Percentiles rank a stretch among this genome's conserved stretches.
Evolutionary conservation across 345 rosid species (phyloP).

Genomic region (Laguncularia racemosa): DNA sequence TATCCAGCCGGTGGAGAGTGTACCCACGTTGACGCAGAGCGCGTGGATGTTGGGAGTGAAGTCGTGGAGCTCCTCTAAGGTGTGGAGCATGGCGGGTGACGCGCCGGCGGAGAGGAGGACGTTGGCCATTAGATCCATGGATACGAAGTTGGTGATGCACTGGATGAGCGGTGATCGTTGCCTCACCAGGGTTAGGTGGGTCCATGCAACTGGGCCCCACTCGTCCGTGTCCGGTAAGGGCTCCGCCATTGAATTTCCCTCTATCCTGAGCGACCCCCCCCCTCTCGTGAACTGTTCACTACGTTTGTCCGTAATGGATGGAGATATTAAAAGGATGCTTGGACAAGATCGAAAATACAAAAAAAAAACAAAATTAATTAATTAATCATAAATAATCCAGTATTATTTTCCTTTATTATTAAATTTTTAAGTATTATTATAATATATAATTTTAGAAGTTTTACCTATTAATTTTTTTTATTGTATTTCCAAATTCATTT

Average conservation of each 20-base stretch:
- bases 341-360: too few relatives aligned
- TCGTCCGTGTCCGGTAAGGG: not conserved
- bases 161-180: conserved; percentile 60
- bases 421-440: too few relatives aligned
- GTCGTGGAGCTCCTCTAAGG: conserved; percentile 56
- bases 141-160: conserved; percentile 90
- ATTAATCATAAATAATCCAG: too few relatives aligned
- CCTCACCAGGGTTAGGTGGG: conserved; percentile 37
- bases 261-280: too few relatives aligned
- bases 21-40: conserved; percentile 74
- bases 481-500: too few relatives aligned
- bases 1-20: conserved; percentile 66
- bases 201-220: conserved; percentile 41
- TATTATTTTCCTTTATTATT: too few relatives aligned
- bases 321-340: too few relatives aligned
- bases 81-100: conserved; percentile 90
- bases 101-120: conserved; percentile 84
- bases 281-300: too few relatives aligned
- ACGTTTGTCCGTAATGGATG: too few relatives aligned
- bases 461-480: too few relatives aligned
- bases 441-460: too few relatives aligned
- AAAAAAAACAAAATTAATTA: too few relatives aligned
- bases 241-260: not conserved
- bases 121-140: conserved; percentile 90
- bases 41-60: conserved; percentile 63